phyloP scores from a whole-genome alignment of 345 rosid genomes.

The Carallia brachiata region DNA sequence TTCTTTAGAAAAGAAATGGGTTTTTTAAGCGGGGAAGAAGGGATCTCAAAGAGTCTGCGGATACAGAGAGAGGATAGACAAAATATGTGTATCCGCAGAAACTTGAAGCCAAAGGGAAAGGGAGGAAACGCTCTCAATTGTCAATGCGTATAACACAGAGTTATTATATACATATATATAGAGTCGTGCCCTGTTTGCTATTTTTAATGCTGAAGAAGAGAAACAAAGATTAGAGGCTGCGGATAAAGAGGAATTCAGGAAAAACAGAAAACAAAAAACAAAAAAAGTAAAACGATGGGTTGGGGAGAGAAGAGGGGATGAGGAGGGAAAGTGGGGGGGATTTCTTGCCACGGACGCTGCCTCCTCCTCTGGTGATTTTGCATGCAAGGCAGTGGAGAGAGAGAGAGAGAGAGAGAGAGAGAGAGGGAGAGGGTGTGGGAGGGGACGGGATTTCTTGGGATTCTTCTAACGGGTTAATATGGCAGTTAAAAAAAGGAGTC shows the following conservation, averaged over 20 bases:
- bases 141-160: no score
- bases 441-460: conserved; percentile 23
- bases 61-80: background rate
- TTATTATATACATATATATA: background rate
- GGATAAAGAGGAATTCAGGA: background rate
- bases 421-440: background rate
- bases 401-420: no score
- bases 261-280: background rate
- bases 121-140: background rate
- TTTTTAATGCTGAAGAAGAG: background rate
- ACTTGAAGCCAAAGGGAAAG: conserved; percentile 27
- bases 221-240: background rate
- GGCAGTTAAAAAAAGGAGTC: conserved; percentile 2
- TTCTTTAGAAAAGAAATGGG: conserved; percentile 21
- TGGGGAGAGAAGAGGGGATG: no score
- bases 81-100: conserved; percentile 11
- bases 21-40: conserved; percentile 15
- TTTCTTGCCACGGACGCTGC: conserved; percentile 58
- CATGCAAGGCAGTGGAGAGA: conserved; percentile 8
- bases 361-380: conserved; percentile 17
- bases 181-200: background rate
- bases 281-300: background rate
- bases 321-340: conserved; percentile 1
- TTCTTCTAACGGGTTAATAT: conserved; percentile 19
- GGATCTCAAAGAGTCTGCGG: conserved; percentile 22